Base-by-base conservation (phyloP, 108 stramenopile species). In the Cyclostephanos invisitatus region DNA sequence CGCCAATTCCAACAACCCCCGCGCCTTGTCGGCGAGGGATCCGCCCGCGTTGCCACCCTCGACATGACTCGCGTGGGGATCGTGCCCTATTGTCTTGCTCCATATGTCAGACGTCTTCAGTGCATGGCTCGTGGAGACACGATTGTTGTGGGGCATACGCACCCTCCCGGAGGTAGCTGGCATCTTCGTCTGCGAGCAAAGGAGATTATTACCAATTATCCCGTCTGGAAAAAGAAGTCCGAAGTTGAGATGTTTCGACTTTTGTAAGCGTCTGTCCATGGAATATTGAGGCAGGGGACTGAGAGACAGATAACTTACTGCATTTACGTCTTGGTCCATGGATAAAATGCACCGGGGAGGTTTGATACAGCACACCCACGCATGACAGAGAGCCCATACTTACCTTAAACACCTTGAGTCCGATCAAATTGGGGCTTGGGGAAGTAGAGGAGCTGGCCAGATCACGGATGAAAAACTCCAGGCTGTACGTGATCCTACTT, bases 131-230 rank as follows among this genome's bases (percentile, higher is more conserved):
- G 89, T 89, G 35, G 88, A 83, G 82, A 94, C 85, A 59, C 93
- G 89, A 79, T 94, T 94, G 84, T 91, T 91, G 84, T 94, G 93
- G 22, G 93, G 93, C 93, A 94, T 94, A 36, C 91, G 82, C 72
- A 53, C 50, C 32, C 64, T 47, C 24, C 64, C 64, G 64, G 64
- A 5, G 27, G 64, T 50, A 3, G 64, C 64, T 47, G 66, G 66
- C 66, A 67, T 67, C 21, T 21, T 40, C 14, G 15, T 54, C 0
- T 4, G 32, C 32, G n/a, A n/a, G n/a, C n/a, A n/a, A 32, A 2
- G 4, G 4, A 3, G 4, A 3, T 32, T 32, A 3, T 32, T 32
- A 3, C 32, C 32, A 32, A 32, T 32, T 32, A 32, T n/a, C n/a
- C n/a, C n/a, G n/a, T n/a, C n/a, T n/a, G n/a, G n/a, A n/a, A n/a